phyloP scores from a whole-genome alignment of 805 yeast genomes.

The Peterozyma toletana region DNA sequence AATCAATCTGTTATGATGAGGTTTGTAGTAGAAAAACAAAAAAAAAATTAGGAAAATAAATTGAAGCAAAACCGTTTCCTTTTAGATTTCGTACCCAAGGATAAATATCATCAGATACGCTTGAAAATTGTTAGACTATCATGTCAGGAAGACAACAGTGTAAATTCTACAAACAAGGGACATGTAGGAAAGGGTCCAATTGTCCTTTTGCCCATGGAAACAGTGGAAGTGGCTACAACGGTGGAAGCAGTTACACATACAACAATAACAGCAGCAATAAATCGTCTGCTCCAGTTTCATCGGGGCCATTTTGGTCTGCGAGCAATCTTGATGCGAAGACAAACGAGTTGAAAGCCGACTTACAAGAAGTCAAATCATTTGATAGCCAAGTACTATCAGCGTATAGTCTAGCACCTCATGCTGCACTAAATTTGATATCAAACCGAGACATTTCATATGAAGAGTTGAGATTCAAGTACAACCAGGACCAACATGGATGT shows the following conservation, averaged over 20 bases:
- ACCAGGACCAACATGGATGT: conserved; percentile 33
- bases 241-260: not conserved
- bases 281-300: not conserved
- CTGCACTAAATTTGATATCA: conserved; percentile 37
- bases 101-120: conserved; percentile 1
- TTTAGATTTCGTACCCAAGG: not conserved
- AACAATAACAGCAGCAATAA: not conserved
- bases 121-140: not conserved
- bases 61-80: too few species aligned
- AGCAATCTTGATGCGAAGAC: conserved; percentile 15
- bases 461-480: conserved; percentile 40
- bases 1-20: too few species aligned
- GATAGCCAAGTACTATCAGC: conserved; percentile 27
- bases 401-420: conserved; percentile 42
- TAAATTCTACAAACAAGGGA: conserved; percentile 33
- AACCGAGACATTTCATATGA: conserved; percentile 50
- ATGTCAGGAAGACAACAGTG: conserved; percentile 29
- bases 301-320: conserved; percentile 15
- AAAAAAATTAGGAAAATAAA: not conserved
- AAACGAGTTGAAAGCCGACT: conserved; percentile 19
- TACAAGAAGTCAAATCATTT: conserved; percentile 13
- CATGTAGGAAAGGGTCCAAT: conserved; percentile 33
- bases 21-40: not conserved
- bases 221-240: conserved; percentile 10
- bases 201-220: conserved; percentile 37